phyloP scores from a whole-genome alignment of 192 early-diverging fungal genomes.

The Gryganskiella cystojenkinii region DNA sequence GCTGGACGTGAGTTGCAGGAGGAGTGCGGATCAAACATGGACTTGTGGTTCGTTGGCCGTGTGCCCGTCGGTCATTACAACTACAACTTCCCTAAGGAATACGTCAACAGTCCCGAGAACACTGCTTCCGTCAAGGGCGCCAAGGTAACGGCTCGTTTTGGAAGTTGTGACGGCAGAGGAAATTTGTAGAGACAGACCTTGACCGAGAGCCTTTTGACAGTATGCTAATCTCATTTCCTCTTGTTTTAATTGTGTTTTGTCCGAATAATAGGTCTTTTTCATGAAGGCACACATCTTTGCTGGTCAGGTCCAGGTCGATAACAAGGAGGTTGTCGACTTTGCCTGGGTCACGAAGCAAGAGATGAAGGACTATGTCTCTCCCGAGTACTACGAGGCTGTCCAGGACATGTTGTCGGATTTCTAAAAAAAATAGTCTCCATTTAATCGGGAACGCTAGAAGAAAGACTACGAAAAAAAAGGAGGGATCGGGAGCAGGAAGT shows the following conservation, averaged over 20 bases:
- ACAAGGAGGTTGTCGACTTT: slow-evolving; percentile 69
- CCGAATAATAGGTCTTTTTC: slow-evolving; percentile 74
- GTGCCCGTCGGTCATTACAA: slow-evolving; percentile 81
- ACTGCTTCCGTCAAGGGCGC: slow-evolving; percentile 43
- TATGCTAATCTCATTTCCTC: background rate
- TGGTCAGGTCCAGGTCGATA: slow-evolving; percentile 74
- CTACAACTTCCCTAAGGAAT: slow-evolving; percentile 50
- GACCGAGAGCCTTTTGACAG: background rate
- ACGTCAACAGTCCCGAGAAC: slow-evolving; percentile 27
- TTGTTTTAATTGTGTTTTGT: background rate
- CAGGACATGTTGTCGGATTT: slow-evolving; percentile 64
- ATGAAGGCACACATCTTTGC: slow-evolving; percentile 86
- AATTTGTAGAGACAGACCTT: no score
- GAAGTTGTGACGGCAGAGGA: no score
- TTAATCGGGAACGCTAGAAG: no score
- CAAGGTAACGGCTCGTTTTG: slow-evolving; percentile 50
- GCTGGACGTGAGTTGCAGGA: slow-evolving; percentile 78
- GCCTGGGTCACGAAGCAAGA: slow-evolving; percentile 84
- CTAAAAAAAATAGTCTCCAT: no score
- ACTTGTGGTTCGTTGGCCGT: slow-evolving; percentile 88
- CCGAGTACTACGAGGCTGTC: slow-evolving; percentile 63
- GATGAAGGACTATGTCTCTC: slow-evolving; percentile 60
- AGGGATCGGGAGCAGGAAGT: no score
- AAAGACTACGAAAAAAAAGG: no score
- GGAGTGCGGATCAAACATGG: slow-evolving; percentile 79